Conservation (phyloP, 345 rosid genomes). For the Salix caprea region DNA sequence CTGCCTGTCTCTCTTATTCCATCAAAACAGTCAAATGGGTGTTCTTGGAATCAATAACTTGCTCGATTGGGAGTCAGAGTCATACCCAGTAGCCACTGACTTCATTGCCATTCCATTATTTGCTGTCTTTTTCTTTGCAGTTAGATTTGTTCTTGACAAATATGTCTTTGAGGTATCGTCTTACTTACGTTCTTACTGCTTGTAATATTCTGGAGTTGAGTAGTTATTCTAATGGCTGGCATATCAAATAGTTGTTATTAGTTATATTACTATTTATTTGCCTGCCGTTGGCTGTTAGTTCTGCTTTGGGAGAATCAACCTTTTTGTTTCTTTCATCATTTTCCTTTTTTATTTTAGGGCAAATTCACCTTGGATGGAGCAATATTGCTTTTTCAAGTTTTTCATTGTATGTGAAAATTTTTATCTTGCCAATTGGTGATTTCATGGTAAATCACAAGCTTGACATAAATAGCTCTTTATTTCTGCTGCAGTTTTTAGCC, state of each 20-base stretch:
- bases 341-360: too few relatives aligned
- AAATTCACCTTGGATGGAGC: too few relatives aligned
- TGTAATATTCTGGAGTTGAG: neutral
- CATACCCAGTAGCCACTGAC: conserved; percentile 32
- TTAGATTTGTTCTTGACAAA: conserved; percentile 38
- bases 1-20: too few relatives aligned
- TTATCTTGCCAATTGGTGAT: neutral
- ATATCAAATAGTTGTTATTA: too few relatives aligned
- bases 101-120: conserved; percentile 32
- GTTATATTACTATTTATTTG: too few relatives aligned
- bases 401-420: too few relatives aligned
- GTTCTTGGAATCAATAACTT: neutral
- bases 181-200: neutral
- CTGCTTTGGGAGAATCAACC: too few relatives aligned
- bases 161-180: conserved; percentile 40
- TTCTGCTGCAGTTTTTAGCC: conserved; percentile 53
- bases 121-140: conserved; percentile 33
- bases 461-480: neutral
- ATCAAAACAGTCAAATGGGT: conserved; percentile 8
- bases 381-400: too few relatives aligned
- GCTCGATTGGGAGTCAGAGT: conserved; percentile 41
- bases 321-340: too few relatives aligned
- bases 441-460: neutral
- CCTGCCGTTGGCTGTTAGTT: too few relatives aligned
- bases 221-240: too few relatives aligned